phyloP scores from a whole-genome alignment of 2,329 filamentous ascomycete species.

The Dothideomycetes sp. region DNA sequence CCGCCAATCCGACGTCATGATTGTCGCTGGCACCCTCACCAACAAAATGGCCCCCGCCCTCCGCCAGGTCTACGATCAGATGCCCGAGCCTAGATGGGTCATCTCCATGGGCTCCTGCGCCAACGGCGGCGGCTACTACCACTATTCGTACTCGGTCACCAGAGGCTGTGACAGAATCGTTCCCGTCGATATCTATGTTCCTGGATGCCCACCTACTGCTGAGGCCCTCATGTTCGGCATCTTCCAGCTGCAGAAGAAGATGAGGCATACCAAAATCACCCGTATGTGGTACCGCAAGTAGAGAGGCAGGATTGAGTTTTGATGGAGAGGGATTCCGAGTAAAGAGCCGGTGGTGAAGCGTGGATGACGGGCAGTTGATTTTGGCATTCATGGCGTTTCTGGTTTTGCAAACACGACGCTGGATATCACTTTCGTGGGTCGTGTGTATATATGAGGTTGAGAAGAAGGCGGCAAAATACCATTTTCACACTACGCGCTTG shows the following conservation, averaged over 20 bases:
- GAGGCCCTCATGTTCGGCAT: constrained; percentile 49
- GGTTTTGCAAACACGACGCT: neutral
- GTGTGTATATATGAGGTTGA: neutral
- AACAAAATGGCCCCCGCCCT: constrained; percentile 92
- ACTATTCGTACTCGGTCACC: constrained; percentile 69
- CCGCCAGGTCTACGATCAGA: constrained; percentile 84
- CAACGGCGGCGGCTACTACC: constrained; percentile 75
- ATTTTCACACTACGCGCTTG: no score
- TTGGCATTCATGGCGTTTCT: neutral
- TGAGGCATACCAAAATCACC: constrained; percentile 46
- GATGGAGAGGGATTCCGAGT: neutral
- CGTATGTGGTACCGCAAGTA: constrained; percentile 46
- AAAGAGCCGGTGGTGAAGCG: no score
- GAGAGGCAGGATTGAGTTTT: neutral
- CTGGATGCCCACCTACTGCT: constrained; percentile 51
- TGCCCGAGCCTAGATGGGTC: constrained; percentile 82
- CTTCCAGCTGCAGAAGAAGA: constrained; percentile 68
- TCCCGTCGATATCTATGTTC: constrained; percentile 71
- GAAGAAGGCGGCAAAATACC: no score
- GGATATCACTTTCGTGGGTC: neutral
- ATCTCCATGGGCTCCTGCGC: constrained; percentile 75
- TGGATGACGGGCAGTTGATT: neutral
- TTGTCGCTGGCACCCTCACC: constrained; percentile 82
- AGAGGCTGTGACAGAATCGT: constrained; percentile 67
- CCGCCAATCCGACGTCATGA: constrained; percentile 85